Evolutionary conservation across 2,329 filamentous ascomycete species (phyloP), one percentile per base, ranked within the genome.

Genomic region (Elsinoe batatas): DNA sequence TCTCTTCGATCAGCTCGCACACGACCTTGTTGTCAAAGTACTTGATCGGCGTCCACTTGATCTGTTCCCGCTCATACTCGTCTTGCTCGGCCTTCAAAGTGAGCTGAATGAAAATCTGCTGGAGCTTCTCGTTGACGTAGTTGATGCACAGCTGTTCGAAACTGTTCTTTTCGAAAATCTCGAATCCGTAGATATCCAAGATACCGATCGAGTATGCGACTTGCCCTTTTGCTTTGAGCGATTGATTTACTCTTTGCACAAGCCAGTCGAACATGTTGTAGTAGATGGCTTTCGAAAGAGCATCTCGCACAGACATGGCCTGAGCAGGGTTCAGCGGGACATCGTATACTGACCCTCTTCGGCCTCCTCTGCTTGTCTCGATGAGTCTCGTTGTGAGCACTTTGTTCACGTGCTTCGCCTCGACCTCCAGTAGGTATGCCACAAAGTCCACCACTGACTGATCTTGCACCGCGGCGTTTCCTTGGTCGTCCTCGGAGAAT

Each of bases 1-100:
- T 83, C 67, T 94, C 88, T 71, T 98, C 93, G 63, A 98, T 98
- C 66, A 98, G 72, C 59, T 96, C 93, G 69, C 93, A 98, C 57
- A 98, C 93, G 47, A 98, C 85, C 77, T 97, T 97, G 79, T 98
- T 98, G 73, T 98, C 93, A 64, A 97, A 98, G 73, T 97, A 98
- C 66, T 93, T 94, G 78, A 98, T 98, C 2, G 93, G 93, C 0
- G 91, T 96, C 93, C 93, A 98, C 68, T 95, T 84, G 67, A 98
- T 98, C 76, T 97, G 85, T 71, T 98, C 93, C 49, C 88, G 79
- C 13, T 87, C 89, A 66, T 98, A 98, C 70, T 98, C 93, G 64
- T 98, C 93, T 73, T 98, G 93, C 70, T 98, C 93, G 0, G 93
- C 86, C 75, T 95, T 95, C 60, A 98, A 73, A 0, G 93, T 98